phyloP scores from a whole-genome alignment of 352 stramenopile genomes.

The Globisporangium cylindrosporum region DNA sequence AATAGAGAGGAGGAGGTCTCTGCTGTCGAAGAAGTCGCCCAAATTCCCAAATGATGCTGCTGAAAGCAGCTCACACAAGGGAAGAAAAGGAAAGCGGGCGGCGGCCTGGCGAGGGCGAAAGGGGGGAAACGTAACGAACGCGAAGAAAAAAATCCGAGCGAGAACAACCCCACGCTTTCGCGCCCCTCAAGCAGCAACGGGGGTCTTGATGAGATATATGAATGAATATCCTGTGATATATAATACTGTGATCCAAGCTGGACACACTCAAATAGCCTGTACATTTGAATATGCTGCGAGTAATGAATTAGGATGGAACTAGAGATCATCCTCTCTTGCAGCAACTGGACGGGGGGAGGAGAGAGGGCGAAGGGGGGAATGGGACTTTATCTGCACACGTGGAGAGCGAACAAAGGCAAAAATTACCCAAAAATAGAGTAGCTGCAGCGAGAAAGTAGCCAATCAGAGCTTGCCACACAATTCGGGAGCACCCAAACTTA shows the following conservation, averaged over 20 bases:
- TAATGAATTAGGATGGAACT: constrained; percentile 3
- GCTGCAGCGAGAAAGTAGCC: constrained; percentile 15
- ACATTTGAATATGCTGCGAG: background rate
- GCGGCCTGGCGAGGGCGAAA: background rate
- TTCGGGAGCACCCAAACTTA: background rate
- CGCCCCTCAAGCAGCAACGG: background rate
- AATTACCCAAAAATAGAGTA: constrained; percentile 18
- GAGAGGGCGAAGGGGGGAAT: constrained; percentile 4
- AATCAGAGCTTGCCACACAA: constrained; percentile 54
- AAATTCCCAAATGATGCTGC: constrained; percentile 52
- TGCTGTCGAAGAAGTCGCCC: constrained; percentile 19
- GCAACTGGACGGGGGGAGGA: constrained; percentile 4
- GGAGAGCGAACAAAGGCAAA: background rate
- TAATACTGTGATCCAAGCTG: background rate
- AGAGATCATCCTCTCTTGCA: background rate
- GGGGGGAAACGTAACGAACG: constrained; percentile 14
- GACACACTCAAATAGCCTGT: background rate
- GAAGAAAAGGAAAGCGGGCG: background rate
- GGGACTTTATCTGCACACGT: constrained; percentile 8
- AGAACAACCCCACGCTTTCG: constrained; percentile 20
- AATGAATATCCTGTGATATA: background rate
- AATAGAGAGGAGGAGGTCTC: constrained; percentile 1
- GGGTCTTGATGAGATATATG: background rate
- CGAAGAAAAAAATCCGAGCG: constrained; percentile 5
- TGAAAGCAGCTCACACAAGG: background rate